A percentile compares a stretch with the other conserved stretches of the same genome.
These are phyloP conservation scores for Kwoniella botswanensis DNA, from an alignment of 768 basidiomycete species.

Conservation along the genomic window DNA sequence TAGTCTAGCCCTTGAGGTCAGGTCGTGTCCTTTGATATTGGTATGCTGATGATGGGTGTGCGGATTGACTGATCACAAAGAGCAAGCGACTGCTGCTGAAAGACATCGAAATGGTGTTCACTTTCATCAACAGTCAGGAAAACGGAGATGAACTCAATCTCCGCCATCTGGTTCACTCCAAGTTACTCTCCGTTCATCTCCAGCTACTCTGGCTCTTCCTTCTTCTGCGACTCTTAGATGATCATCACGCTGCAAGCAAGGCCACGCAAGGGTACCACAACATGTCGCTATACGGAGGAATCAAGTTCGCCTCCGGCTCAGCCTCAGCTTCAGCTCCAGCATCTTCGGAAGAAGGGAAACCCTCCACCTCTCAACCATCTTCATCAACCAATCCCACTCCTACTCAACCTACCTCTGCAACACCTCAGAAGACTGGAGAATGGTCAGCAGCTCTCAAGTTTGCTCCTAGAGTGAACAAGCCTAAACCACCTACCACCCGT, in stretches of 20 bases:
- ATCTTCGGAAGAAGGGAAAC: slow-evolving; percentile 14
- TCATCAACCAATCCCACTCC: slow-evolving; percentile 1
- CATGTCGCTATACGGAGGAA: slow-evolving; percentile 55
- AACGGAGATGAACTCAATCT: neutral
- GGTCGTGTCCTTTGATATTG: no score
- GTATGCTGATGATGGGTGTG: no score
- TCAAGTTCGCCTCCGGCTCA: slow-evolving; percentile 42
- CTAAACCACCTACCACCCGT: slow-evolving; percentile 29
- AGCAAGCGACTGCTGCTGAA: no score
- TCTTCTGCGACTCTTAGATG: neutral
- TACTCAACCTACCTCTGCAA: neutral
- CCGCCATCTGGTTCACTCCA: neutral
- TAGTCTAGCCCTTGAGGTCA: no score
- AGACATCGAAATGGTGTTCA: neutral
- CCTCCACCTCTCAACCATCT: neutral
- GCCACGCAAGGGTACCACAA: no score
- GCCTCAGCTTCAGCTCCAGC: slow-evolving; percentile 4
- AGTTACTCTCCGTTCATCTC: no score
- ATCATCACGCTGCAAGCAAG: no score
- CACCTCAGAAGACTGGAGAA: slow-evolving; percentile 24
- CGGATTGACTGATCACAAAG: no score
- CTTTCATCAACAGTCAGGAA: neutral
- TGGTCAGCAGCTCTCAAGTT: slow-evolving; percentile 54
- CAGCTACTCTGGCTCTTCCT: neutral
- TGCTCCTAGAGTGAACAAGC: slow-evolving; percentile 50